Conservation (phyloP, 495 filamentous ascomycete species). For the Glarea lozoyensis region DNA sequence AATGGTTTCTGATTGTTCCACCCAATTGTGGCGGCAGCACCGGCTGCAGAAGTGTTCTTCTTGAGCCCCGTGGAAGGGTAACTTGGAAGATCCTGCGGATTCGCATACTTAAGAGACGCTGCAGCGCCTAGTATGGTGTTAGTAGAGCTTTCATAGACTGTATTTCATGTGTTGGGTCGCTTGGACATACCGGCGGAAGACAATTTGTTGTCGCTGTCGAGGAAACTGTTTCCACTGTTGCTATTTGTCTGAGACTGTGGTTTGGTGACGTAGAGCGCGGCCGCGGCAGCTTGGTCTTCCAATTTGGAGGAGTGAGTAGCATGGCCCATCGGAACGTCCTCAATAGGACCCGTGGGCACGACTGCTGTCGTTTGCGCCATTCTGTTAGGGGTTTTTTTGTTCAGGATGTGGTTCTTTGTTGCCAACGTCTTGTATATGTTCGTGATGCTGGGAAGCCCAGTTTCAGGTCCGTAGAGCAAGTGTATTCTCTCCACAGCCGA, state of each 20-base stretch:
- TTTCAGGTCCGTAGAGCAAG: too few relatives aligned
- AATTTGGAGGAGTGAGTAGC: constrained; percentile 10
- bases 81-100: constrained; percentile 56
- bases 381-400: too few relatives aligned
- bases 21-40: constrained; percentile 63
- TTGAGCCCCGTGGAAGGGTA: constrained; percentile 56
- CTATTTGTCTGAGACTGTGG: constrained; percentile 5
- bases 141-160: too few relatives aligned
- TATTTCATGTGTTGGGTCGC: too few relatives aligned
- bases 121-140: constrained; percentile 41
- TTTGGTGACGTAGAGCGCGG: constrained; percentile 31
- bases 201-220: constrained; percentile 39
- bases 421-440: too few relatives aligned
- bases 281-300: constrained; percentile 28
- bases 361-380: constrained; percentile 3
- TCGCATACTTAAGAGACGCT: constrained; percentile 57
- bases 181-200: constrained; percentile 44
- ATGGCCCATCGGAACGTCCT: background rate
- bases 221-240: constrained; percentile 19
- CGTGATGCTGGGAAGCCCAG: too few relatives aligned
- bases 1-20: constrained; percentile 56
- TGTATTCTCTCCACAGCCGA: too few relatives aligned
- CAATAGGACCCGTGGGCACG: constrained; percentile 6
- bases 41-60: constrained; percentile 56
- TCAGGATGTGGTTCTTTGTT: too few relatives aligned